These are phyloP conservation scores for Lecanoromycetidae sp. DNA, from an alignment of 2,329 filamentous ascomycete genomes.

Conservation along the genomic window DNA sequence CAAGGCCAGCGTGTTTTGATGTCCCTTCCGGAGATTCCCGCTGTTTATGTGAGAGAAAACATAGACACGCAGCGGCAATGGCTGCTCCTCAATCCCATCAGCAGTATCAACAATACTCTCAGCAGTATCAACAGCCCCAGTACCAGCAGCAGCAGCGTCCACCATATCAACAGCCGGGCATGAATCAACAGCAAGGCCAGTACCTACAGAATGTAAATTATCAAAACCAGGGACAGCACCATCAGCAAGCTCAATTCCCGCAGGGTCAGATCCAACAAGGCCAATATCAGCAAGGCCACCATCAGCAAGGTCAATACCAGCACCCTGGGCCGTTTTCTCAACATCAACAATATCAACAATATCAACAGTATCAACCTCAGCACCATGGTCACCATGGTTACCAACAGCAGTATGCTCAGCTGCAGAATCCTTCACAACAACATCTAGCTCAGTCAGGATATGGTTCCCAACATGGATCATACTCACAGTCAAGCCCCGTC, in stretches of 20 bases:
- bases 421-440: constrained; percentile 7
- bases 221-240: no score
- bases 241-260: constrained; percentile 5
- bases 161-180: neutral
- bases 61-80: neutral
- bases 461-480: constrained; percentile 1
- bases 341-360: constrained; percentile 6
- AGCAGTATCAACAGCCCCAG: neutral
- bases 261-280: no score
- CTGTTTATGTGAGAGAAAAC: neutral
- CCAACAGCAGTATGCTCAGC: constrained; percentile 11
- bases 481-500: neutral
- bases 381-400: neutral
- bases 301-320: neutral
- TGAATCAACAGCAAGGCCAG: neutral
- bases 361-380: constrained; percentile 5
- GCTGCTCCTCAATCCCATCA: constrained; percentile 10
- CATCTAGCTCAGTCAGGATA: constrained; percentile 5
- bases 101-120: constrained; percentile 8
- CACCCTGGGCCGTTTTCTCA: constrained; percentile 1
- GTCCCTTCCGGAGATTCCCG: no score
- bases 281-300: neutral
- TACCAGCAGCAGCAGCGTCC: neutral
- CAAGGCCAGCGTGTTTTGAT: no score
- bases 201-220: no score